These are phyloP conservation scores for Termitomyces sp. DNA, from an alignment of 768 basidiomycete species.

Conservation along the genomic window DNA sequence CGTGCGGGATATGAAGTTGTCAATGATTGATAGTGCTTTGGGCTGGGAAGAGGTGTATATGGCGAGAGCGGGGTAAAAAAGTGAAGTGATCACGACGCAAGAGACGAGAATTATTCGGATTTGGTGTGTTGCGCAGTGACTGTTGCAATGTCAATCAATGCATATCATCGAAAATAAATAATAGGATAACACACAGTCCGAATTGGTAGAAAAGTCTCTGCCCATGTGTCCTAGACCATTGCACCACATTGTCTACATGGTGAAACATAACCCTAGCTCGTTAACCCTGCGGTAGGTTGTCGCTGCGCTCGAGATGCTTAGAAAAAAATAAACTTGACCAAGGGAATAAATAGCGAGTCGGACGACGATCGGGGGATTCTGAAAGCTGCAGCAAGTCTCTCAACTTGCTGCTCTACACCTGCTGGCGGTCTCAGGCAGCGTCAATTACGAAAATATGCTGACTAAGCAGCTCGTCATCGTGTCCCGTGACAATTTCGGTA, in stretches of 20 bases:
- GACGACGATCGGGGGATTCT: not conserved
- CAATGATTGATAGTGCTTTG: constrained; percentile 61
- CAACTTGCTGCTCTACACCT: not conserved
- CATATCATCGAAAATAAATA: not conserved
- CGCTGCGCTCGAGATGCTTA: not conserved
- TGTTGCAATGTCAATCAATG: constrained; percentile 26
- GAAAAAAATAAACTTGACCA: not conserved
- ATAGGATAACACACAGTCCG: constrained; percentile 61
- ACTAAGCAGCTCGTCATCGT: constrained; percentile 9
- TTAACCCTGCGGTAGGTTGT: not conserved
- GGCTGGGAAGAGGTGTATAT: constrained; percentile 75
- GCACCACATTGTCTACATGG: constrained; percentile 23
- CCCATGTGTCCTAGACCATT: constrained; percentile 37
- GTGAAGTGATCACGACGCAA: constrained; percentile 81
- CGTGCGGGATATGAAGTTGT: constrained; percentile 54
- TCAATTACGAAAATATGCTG: constrained; percentile 9
- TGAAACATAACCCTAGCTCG: constrained; percentile 15
- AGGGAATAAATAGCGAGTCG: constrained; percentile 11
- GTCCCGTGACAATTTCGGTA: constrained; percentile 13
- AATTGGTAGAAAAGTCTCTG: constrained; percentile 65
- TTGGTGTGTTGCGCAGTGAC: constrained; percentile 89
- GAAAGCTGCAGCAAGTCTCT: not conserved
- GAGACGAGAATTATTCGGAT: constrained; percentile 87
- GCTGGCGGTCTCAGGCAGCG: not conserved
- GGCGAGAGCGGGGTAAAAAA: constrained; percentile 88